These are phyloP conservation scores for Monilinia laxa DNA, from an alignment of 2,329 filamentous ascomycete species.

Conservation along the genomic window DNA sequence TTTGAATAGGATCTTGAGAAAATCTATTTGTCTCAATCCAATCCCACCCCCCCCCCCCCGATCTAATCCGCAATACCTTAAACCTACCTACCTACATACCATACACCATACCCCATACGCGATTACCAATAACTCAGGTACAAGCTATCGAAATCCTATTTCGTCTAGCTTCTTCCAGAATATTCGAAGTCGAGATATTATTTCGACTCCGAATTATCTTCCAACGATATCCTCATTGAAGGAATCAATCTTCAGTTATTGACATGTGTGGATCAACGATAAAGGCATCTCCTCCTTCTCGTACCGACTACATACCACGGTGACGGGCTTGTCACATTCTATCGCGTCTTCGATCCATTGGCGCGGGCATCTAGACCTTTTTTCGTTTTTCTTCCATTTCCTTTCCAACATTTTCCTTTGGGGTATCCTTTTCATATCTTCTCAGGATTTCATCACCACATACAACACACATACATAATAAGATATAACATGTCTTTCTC, in stretches of 20 bases:
- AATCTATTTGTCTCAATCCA: background rate
- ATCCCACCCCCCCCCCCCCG: background rate
- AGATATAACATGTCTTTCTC: constrained; percentile 39
- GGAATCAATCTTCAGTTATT: constrained; percentile 37
- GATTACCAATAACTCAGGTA: constrained; percentile 13
- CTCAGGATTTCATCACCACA: constrained; percentile 12
- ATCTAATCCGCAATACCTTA: background rate
- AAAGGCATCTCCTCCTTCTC: constrained; percentile 41
- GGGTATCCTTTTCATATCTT: constrained; percentile 23
- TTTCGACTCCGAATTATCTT: constrained; percentile 34
- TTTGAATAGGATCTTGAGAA: constrained; percentile 3
- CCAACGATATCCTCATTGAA: constrained; percentile 30
- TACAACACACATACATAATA: constrained; percentile 34
- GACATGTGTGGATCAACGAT: constrained; percentile 43
- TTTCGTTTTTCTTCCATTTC: constrained; percentile 13
- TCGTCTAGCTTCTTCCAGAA: constrained; percentile 37
- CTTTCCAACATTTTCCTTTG: constrained; percentile 32
- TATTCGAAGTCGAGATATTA: constrained; percentile 32
- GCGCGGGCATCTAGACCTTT: constrained; percentile 17
- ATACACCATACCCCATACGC: no score
- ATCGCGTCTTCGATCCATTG: constrained; percentile 30
- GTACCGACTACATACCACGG: constrained; percentile 43
- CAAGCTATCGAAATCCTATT: background rate
- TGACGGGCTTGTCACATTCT: constrained; percentile 41
- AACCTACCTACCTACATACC: background rate